Evolutionary conservation across 139 green algal species (phyloP).

Genomic region (Chlamydomonas sp.): DNA sequence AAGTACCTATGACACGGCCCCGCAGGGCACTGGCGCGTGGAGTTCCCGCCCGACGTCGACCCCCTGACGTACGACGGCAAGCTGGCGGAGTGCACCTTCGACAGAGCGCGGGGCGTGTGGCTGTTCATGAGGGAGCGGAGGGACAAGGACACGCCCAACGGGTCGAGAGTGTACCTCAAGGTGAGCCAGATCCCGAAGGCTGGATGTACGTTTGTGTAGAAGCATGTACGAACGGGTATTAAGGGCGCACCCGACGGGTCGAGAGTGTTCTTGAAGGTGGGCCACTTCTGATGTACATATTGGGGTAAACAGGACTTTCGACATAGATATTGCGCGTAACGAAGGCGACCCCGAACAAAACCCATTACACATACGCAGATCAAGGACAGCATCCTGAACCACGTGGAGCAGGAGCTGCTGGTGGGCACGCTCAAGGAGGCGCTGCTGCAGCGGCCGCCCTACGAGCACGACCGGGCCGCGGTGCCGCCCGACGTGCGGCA

Average conservation of each 20-base stretch:
- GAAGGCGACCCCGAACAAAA: too few species aligned
- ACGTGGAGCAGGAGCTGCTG: slow-evolving; percentile 38
- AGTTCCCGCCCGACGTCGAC: slow-evolving; percentile 43
- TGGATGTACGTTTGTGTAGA: too few species aligned
- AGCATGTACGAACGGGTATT: too few species aligned
- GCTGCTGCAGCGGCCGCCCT: not conserved
- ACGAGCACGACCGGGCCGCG: not conserved
- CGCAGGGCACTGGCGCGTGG: slow-evolving; percentile 35
- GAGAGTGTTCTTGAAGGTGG: too few species aligned
- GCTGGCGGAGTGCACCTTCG: slow-evolving; percentile 89
- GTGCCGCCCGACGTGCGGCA: not conserved
- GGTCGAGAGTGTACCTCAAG: slow-evolving; percentile 69
- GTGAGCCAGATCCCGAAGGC: slow-evolving; percentile 7
- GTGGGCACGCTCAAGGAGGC: slow-evolving; percentile 27
- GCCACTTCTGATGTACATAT: too few species aligned
- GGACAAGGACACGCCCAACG: slow-evolving; percentile 91
- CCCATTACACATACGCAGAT: not conserved
- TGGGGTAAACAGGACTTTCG: too few species aligned
- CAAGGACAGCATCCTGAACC: slow-evolving; percentile 38
- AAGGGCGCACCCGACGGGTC: too few species aligned
- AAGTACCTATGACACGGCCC: not conserved
- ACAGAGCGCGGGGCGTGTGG: slow-evolving; percentile 70
- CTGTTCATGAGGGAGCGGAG: slow-evolving; percentile 82
- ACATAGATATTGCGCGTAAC: not conserved
- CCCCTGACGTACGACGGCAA: slow-evolving; percentile 50